Conservation (phyloP, 2,329 filamentous ascomycete species). For the Sporothrix protearum region DNA sequence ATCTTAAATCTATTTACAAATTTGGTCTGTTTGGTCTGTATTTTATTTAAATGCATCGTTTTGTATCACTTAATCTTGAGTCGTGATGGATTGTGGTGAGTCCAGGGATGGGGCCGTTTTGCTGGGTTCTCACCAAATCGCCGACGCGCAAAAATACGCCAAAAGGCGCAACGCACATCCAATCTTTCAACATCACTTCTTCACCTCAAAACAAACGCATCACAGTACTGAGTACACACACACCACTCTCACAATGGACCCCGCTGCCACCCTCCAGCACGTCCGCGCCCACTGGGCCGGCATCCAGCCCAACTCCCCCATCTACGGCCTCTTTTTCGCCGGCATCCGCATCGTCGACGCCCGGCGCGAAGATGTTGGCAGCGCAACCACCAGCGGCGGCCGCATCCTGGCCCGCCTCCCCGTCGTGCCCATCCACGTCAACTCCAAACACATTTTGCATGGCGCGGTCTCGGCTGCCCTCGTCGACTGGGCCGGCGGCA, state of each 20-base stretch:
- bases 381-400: slow-evolving; percentile 35
- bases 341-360: slow-evolving; percentile 45
- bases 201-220: neutral
- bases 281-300: slow-evolving; percentile 36
- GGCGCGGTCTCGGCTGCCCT: slow-evolving; percentile 68
- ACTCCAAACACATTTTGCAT: slow-evolving; percentile 64
- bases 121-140: slow-evolving; percentile 11
- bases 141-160: neutral
- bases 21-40: no score
- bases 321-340: slow-evolving; percentile 53
- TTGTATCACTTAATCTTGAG: neutral
- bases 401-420: slow-evolving; percentile 47
- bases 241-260: neutral
- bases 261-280: slow-evolving; percentile 28
- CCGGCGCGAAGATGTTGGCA: slow-evolving; percentile 24
- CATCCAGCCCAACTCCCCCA: slow-evolving; percentile 47
- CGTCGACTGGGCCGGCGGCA: slow-evolving; percentile 69
- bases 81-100: neutral
- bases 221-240: neutral
- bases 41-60: no score
- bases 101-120: neutral
- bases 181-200: neutral
- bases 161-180: neutral
- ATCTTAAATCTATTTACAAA: no score
- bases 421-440: slow-evolving; percentile 58